These are phyloP conservation scores for Pythium phragmitis DNA, from an alignment of 352 stramenopile genomes.

Conservation along the genomic window DNA sequence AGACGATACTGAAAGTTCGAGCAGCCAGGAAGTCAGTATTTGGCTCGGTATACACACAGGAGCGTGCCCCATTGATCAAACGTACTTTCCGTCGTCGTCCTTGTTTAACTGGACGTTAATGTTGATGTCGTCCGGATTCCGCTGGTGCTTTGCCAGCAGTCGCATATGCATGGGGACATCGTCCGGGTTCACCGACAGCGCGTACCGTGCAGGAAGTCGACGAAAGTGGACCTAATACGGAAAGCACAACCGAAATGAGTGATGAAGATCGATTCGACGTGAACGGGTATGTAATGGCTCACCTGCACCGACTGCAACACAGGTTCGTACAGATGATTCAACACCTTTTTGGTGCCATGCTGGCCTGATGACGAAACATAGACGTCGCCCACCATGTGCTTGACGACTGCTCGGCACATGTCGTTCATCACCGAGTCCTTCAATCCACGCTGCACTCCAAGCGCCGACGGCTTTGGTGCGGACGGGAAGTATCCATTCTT, in stretches of 20 bases:
- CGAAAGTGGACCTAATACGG: slow-evolving; percentile 62
- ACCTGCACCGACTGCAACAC: slow-evolving; percentile 75
- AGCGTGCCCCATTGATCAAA: background rate
- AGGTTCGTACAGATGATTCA: slow-evolving; percentile 85
- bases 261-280: background rate
- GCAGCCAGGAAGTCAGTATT: background rate
- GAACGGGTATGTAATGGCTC: background rate
- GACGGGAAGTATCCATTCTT: slow-evolving; percentile 83
- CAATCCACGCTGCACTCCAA: slow-evolving; percentile 76
- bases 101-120: slow-evolving; percentile 85
- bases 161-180: slow-evolving; percentile 89
- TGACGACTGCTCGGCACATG: slow-evolving; percentile 85
- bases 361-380: slow-evolving; percentile 73
- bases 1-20: slow-evolving; percentile 46
- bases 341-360: slow-evolving; percentile 69
- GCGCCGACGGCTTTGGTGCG: slow-evolving; percentile 68
- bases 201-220: slow-evolving; percentile 78
- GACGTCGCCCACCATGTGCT: slow-evolving; percentile 88
- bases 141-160: slow-evolving; percentile 76
- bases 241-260: background rate
- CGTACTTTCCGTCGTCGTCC: slow-evolving; percentile 84
- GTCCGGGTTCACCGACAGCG: slow-evolving; percentile 81
- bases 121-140: slow-evolving; percentile 75
- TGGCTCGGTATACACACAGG: background rate
- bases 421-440: slow-evolving; percentile 89